A percentile compares a stretch with the other conserved stretches of the same genome.
phyloP scores from a whole-genome alignment of 2,329 filamentous ascomycete genomes.

The Juglanconis sp. region DNA sequence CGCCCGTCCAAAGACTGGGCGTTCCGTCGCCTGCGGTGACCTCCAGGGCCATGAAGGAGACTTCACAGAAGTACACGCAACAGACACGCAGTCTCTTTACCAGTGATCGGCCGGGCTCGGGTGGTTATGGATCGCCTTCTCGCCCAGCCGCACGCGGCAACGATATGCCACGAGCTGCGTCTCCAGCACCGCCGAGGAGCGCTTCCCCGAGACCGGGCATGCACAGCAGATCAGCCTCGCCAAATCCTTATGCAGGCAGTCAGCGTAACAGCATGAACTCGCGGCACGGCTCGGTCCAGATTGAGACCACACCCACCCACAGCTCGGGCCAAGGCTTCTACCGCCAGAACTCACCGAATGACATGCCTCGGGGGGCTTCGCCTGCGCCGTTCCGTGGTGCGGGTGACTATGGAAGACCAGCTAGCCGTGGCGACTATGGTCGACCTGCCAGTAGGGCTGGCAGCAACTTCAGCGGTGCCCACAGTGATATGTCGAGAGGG shows the following conservation, averaged over 20 bases:
- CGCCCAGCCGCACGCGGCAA: conserved; percentile 58
- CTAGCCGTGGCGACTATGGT: conserved; percentile 43
- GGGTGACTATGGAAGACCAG: conserved; percentile 44
- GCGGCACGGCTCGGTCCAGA: conserved; percentile 34
- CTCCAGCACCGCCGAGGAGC: conserved; percentile 65
- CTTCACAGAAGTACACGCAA: conserved; percentile 81
- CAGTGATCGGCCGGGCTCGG: conserved; percentile 33
- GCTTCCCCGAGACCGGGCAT: conserved; percentile 60
- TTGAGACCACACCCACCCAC: conserved; percentile 40
- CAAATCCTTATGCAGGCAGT: conserved; percentile 57
- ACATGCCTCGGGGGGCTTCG: conserved; percentile 43
- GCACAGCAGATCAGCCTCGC: conserved; percentile 52
- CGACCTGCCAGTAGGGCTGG: conserved; percentile 31
- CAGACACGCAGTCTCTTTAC: conserved; percentile 78
- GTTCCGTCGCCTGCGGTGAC: conserved; percentile 91
- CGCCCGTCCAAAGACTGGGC: conserved; percentile 73
- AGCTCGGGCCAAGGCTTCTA: conserved; percentile 50
- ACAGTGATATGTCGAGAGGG: conserved; percentile 47
- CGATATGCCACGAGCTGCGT: conserved; percentile 58
- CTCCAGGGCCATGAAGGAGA: conserved; percentile 91
- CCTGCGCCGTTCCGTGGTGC: conserved; percentile 42
- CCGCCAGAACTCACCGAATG: conserved; percentile 49
- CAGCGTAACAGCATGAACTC: conserved; percentile 29
- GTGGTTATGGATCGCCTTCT: conserved; percentile 41
- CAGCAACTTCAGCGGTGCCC: conserved; percentile 22